A percentile compares a stretch with the other conserved stretches of the same genome.
phyloP scores from a whole-genome alignment of 2,329 filamentous ascomycete genomes.

The Helminthosporium solani region DNA sequence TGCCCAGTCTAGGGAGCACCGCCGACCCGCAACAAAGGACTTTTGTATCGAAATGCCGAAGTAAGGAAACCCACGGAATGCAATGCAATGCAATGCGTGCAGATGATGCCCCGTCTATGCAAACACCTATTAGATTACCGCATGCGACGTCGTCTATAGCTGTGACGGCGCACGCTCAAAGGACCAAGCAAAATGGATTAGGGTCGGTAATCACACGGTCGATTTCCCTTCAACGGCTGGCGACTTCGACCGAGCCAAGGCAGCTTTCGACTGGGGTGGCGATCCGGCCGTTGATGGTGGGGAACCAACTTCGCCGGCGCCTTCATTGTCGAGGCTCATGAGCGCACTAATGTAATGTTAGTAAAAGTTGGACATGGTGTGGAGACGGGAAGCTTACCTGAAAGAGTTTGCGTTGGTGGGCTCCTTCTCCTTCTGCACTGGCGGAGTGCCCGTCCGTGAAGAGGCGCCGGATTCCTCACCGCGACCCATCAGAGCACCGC shows the following conservation, averaged over 20 bases:
- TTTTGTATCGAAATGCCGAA: constrained; percentile 22
- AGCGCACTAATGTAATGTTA: constrained; percentile 49
- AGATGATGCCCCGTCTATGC: constrained; percentile 44
- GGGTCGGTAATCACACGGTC: constrained; percentile 41
- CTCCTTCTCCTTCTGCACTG: constrained; percentile 63
- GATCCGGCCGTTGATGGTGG: constrained; percentile 69
- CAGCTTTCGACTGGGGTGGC: constrained; percentile 61
- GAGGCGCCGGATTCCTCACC: constrained; percentile 84
- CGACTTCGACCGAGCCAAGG: constrained; percentile 22
- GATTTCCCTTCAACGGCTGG: constrained; percentile 31
- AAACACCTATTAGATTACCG: constrained; percentile 44
- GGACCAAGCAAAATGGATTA: constrained; percentile 22
- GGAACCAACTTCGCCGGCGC: constrained; percentile 60
- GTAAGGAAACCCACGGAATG: constrained; percentile 38
- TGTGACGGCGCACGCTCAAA: constrained; percentile 38
- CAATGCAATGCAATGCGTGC: constrained; percentile 42
- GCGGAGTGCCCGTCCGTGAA: constrained; percentile 86
- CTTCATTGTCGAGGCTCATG: constrained; percentile 56
- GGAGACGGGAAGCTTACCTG: constrained; percentile 64
- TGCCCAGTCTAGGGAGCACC: constrained; percentile 14
- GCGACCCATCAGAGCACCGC: constrained; percentile 65
- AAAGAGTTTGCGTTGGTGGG: constrained; percentile 83
- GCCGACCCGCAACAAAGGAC: constrained; percentile 22
- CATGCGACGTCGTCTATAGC: constrained; percentile 38
- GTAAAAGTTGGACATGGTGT: constrained; percentile 1